Evolutionary conservation across 2,329 filamentous ascomycete genomes (phyloP), one percentile per base, ranked within the genome.

Genomic region (Ophiostoma ulmi): DNA sequence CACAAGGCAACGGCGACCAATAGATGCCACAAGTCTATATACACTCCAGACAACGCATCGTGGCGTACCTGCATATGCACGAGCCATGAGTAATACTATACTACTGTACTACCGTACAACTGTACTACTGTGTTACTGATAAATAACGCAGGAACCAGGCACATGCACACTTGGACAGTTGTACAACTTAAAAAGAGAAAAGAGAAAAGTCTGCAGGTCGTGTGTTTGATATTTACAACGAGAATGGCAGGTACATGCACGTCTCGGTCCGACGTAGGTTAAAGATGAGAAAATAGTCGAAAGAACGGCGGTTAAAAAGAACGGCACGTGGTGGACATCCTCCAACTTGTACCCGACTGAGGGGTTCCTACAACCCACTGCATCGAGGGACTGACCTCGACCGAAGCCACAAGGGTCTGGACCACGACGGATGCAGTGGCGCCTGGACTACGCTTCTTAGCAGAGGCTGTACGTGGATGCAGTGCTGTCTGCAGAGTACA

Each of bases 51-150:
- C 63, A 65, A 65, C 63, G n/a, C 63, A 65, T 65, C 63, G 39
- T 67, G 65, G 65, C 65, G 65, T 67, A 20, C 65, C 65, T 67
- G 65, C 65, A 66, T 66, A 41, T 66, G 38, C n/a, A 67, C 7
- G 63, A 61, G 58, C 44, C 44, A 48, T 48, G 44, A 48, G 41
- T 22, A 35, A 35, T 65, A 38, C 64, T 44, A 38, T 13, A 55
- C 3, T 41, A 7, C 31, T 38, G 17, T 38, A 63, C 26, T 63
- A 36, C n/a, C n/a, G n/a, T n/a, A n/a, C n/a, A n/a, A n/a, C n/a
- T 44, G 39, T 65, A 64, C 31, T 64, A 36, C 64, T 66, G 63
- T 13, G 55, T 3, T 39, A 39, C 14, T 36, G 13, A 39, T 41
- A 44, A 48, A 67, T 41, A n/a, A 26, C 35, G 63, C 64, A 67